Conservation (phyloP, 2,329 filamentous ascomycete species). For the Tolypocladium ovalisporum region DNA sequence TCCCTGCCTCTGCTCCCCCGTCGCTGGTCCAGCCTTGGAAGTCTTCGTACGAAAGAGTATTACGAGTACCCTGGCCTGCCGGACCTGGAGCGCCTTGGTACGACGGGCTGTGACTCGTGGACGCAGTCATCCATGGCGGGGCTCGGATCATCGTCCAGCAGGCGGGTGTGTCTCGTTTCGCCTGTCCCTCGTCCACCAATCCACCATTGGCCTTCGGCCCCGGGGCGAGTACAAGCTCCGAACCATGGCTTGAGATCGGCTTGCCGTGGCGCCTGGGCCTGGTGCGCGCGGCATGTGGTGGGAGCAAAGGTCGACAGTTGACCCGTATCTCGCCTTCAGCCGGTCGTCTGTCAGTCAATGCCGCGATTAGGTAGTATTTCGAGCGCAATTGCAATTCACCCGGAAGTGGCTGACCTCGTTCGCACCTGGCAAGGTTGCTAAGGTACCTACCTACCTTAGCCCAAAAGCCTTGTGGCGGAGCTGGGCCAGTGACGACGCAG, state of each 20-base stretch:
- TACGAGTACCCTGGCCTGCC: too few species aligned
- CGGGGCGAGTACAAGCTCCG: background rate
- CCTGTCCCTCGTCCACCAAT: background rate
- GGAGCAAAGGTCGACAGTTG: background rate
- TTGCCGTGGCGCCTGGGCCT: background rate
- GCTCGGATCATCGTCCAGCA: background rate
- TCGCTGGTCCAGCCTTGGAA: background rate
- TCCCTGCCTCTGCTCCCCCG: background rate
- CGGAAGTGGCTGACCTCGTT: background rate
- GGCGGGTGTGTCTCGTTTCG: background rate
- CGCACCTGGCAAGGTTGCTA: background rate
- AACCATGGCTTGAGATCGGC: background rate
- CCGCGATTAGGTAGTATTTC: background rate
- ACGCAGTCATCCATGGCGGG: background rate
- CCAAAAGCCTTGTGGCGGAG: background rate
- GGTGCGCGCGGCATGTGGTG: background rate
- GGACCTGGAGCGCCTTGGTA: too few species aligned
- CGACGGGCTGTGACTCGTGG: background rate
- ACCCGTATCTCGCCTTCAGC: background rate
- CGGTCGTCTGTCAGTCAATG: background rate
- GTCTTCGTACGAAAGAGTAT: too few species aligned
- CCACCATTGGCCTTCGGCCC: background rate
- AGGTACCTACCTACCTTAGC: background rate
- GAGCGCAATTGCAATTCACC: background rate
- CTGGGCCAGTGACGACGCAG: background rate